Conservation (phyloP, 2,329 filamentous ascomycete species). For the Pseudogymnoascus sp. region DNA sequence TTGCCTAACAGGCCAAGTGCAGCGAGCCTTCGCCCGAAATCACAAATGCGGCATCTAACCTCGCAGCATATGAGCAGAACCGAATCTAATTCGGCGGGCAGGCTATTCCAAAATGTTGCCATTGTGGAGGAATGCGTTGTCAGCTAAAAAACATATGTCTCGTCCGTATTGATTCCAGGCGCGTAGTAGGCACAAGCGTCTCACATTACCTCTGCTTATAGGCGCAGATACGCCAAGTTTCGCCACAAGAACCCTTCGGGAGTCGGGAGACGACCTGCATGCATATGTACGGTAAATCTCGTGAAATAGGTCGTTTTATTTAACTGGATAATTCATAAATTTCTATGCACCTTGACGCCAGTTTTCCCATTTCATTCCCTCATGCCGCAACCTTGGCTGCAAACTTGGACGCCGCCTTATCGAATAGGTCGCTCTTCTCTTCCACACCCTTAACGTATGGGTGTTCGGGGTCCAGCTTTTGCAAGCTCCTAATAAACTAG, state of each 20-base stretch:
- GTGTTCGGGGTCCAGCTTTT: slow-evolving; percentile 56
- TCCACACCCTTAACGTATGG: slow-evolving; percentile 63
- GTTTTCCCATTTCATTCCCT: slow-evolving; percentile 7
- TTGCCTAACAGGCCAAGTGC: not conserved
- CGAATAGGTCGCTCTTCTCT: slow-evolving; percentile 83
- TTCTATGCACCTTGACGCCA: slow-evolving; percentile 8
- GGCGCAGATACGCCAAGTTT: not conserved
- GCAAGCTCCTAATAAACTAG: slow-evolving; percentile 40
- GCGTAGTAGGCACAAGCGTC: not conserved
- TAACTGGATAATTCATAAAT: not conserved
- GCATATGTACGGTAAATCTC: not conserved
- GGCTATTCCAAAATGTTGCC: not conserved
- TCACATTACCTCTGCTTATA: not conserved
- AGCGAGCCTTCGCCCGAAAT: not conserved
- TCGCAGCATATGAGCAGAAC: not conserved
- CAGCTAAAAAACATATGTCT: not conserved
- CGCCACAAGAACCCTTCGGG: not conserved
- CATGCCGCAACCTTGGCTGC: slow-evolving; percentile 66
- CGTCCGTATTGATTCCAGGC: not conserved
- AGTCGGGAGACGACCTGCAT: not conserved
- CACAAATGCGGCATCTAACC: not conserved
- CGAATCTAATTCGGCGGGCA: not conserved
- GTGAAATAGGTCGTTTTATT: not conserved
- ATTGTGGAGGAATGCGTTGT: not conserved
- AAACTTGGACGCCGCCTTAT: slow-evolving; percentile 80